Conservation (phyloP, 208 protist genomes). For the Acanthamoeba sp. region DNA sequence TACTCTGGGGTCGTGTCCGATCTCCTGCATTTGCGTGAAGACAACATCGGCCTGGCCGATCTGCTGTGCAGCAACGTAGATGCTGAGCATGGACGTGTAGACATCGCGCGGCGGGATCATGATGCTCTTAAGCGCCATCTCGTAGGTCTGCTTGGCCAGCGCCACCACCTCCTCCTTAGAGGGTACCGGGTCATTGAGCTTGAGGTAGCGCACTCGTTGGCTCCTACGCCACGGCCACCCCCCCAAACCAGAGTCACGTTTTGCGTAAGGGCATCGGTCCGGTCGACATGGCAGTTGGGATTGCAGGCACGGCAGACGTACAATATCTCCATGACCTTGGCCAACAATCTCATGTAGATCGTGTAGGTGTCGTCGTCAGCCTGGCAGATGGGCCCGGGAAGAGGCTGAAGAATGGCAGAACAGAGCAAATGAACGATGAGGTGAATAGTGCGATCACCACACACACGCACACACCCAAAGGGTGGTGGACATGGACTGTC, state of each 20-base stretch:
- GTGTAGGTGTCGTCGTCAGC: not conserved
- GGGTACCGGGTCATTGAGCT: not conserved
- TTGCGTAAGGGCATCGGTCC: not conserved
- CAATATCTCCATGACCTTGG: not conserved
- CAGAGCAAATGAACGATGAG: not conserved
- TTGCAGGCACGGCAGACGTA: not conserved
- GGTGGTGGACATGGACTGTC: not conserved
- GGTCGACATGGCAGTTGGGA: not conserved
- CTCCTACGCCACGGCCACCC: not conserved
- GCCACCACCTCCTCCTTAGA: not conserved
- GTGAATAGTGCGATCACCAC: too few relatives aligned
- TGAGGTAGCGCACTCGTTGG: not conserved
- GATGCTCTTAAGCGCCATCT: not conserved
- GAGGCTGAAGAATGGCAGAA: not conserved
- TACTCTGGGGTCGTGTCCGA: too few relatives aligned
- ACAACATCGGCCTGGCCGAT: not conserved
- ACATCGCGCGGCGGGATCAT: not conserved
- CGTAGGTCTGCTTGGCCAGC: not conserved
- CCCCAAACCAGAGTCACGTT: too few relatives aligned
- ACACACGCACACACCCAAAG: not conserved
- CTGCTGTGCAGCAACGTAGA: not conserved
- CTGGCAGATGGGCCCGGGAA: not conserved
- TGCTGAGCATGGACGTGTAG: not conserved
- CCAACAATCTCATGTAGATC: not conserved
- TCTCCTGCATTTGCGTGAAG: not conserved